Conservation (phyloP, 495 filamentous ascomycete species). For the Delitschia confertaspora region DNA sequence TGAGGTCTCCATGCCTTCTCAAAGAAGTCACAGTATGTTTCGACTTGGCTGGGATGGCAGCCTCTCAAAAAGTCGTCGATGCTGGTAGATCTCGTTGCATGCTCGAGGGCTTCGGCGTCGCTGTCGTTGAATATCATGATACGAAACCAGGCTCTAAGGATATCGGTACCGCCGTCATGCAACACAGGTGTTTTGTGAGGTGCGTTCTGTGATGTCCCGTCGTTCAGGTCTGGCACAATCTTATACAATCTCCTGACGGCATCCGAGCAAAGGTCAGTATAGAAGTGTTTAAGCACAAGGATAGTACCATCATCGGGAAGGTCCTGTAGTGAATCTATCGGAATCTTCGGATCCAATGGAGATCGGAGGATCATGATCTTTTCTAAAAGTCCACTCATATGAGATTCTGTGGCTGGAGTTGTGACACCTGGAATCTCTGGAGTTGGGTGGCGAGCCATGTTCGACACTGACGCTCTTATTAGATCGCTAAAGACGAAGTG, state of each 20-base stretch:
- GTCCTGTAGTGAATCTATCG: not conserved
- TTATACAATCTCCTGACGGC: slow-evolving; percentile 10
- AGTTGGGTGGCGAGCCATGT: not conserved
- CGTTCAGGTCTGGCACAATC: slow-evolving; percentile 15
- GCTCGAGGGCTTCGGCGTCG: slow-evolving; percentile 15
- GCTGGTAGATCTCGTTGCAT: slow-evolving; percentile 5
- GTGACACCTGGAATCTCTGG: slow-evolving; percentile 2
- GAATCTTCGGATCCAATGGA: slow-evolving; percentile 10
- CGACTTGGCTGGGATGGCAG: slow-evolving; percentile 6
- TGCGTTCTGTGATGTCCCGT: not conserved
- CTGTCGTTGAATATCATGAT: slow-evolving; percentile 20
- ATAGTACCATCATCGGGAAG: slow-evolving; percentile 15
- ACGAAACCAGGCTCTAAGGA: slow-evolving; percentile 15
- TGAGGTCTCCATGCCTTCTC: slow-evolving; percentile 21
- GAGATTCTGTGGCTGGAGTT: not conserved
- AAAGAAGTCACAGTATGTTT: slow-evolving; percentile 18
- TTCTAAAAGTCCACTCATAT: not conserved
- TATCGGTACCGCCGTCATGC: slow-evolving; percentile 12
- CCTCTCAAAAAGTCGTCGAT: slow-evolving; percentile 13
- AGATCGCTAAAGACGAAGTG: not conserved
- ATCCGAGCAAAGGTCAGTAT: slow-evolving; percentile 11
- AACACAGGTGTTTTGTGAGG: not conserved
- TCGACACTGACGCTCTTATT: slow-evolving; percentile 1
- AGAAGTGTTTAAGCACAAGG: slow-evolving; percentile 18
- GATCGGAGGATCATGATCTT: slow-evolving; percentile 8